These are phyloP conservation scores for Warburgia ugandensis DNA, from an alignment of 164 flowering plant species.

Conservation along the genomic window DNA sequence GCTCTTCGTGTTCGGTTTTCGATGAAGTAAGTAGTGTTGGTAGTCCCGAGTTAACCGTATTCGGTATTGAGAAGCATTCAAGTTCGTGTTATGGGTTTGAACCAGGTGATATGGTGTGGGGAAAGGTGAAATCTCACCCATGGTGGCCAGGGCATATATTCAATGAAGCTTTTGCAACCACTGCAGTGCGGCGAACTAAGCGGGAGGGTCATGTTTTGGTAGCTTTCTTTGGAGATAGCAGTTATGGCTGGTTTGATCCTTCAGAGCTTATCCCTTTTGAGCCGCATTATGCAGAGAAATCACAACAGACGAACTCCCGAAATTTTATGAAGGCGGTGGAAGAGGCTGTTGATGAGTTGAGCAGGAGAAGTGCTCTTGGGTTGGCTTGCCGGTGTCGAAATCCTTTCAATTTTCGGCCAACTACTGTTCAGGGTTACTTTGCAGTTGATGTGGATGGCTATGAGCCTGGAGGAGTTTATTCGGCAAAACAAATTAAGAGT, in stretches of 20 bases:
- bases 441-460: conserved; percentile 68
- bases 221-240: conserved; percentile 95
- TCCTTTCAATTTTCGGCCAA: conserved; percentile 46
- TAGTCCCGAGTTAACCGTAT: not conserved
- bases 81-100: conserved; percentile 13
- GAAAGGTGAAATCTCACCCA: conserved; percentile 96
- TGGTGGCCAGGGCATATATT: conserved; percentile 99
- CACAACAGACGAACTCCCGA: conserved; percentile 50
- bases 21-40: conserved; percentile 3
- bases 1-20: conserved; percentile 2
- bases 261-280: conserved; percentile 81
- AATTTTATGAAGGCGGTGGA: conserved; percentile 79
- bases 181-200: conserved; percentile 52
- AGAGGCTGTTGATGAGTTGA: conserved; percentile 80
- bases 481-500: conserved; percentile 48
- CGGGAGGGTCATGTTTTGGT: conserved; percentile 77
- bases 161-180: conserved; percentile 67
- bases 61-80: not conserved
- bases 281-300: conserved; percentile 59
- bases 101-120: conserved; percentile 84
- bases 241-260: conserved; percentile 96
- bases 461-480: conserved; percentile 60
- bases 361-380: conserved; percentile 68
- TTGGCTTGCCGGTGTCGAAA: conserved; percentile 71
- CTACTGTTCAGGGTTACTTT: conserved; percentile 50